Conservation (phyloP, 108 stramenopile genomes). For the Skeletonema costatum region DNA sequence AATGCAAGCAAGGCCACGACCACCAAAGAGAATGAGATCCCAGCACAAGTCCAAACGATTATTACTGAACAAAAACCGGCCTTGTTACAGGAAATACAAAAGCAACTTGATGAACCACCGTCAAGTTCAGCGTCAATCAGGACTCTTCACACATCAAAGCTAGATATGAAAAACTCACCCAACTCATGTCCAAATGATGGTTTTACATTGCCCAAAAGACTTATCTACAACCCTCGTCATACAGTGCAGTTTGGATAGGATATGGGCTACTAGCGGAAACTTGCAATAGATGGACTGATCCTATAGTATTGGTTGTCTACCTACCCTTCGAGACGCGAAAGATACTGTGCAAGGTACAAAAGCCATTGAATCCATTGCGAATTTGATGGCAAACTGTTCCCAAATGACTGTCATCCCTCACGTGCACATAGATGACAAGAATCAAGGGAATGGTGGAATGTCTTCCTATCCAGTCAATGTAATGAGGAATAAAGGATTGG, state of each 20-base stretch:
- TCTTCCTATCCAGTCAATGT: conserved; percentile 88
- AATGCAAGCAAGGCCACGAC: not conserved
- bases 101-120: conserved; percentile 21
- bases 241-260: conserved; percentile 70
- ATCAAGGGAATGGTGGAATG: conserved; percentile 5
- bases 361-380: conserved; percentile 30
- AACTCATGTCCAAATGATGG: conserved; percentile 45
- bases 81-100: conserved; percentile 30
- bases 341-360: conserved; percentile 9
- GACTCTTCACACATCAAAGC: conserved; percentile 26
- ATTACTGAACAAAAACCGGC: not conserved
- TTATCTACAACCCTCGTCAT: conserved; percentile 58
- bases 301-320: conserved; percentile 76
- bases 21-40: not conserved
- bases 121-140: conserved; percentile 6
- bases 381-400: conserved; percentile 49
- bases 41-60: not conserved
- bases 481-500: conserved; percentile 88
- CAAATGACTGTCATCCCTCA: conserved; percentile 61
- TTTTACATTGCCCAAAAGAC: conserved; percentile 15
- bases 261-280: conserved; percentile 80
- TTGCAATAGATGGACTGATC: conserved; percentile 70
- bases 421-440: conserved; percentile 22
- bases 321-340: conserved; percentile 26
- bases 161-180: conserved; percentile 21